Evolutionary conservation across 768 basidiomycete species (phyloP).

Genomic region (Scleroderma bovista): DNA sequence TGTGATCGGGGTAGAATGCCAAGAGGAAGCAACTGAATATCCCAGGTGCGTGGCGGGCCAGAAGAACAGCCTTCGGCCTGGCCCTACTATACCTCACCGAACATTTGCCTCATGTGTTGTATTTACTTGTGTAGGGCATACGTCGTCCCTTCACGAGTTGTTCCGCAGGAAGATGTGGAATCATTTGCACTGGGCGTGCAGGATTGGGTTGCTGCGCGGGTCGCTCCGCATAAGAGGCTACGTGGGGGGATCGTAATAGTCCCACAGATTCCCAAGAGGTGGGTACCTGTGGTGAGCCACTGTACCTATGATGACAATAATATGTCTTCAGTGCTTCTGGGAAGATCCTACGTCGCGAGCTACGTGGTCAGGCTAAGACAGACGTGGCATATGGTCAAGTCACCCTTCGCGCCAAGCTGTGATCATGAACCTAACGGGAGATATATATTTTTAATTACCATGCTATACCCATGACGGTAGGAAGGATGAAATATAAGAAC

Average conservation of each 20-base stretch:
- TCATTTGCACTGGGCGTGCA: constrained; percentile 47
- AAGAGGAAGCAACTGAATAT: constrained; percentile 71
- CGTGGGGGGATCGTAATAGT: constrained; percentile 67
- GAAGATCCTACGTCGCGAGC: constrained; percentile 77
- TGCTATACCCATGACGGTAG: neutral
- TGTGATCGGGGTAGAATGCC: constrained; percentile 70
- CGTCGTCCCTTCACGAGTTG: constrained; percentile 30
- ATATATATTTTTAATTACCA: neutral
- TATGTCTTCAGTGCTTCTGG: constrained; percentile 60
- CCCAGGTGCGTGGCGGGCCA: constrained; percentile 45
- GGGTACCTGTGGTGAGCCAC: neutral
- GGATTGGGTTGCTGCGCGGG: constrained; percentile 62
- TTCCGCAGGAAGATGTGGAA: constrained; percentile 13
- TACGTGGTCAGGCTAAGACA: constrained; percentile 60
- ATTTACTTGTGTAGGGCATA: constrained; percentile 44
- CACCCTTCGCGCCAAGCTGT: constrained; percentile 13
- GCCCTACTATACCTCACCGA: too few relatives aligned
- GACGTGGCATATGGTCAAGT: constrained; percentile 35
- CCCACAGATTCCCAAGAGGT: constrained; percentile 36
- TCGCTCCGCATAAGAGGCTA: constrained; percentile 72
- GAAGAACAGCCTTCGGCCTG: too few relatives aligned
- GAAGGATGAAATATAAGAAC: neutral
- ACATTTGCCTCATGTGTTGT: neutral
- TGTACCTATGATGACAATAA: neutral
- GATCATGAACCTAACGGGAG: neutral